These are phyloP conservation scores for Penicillium sp. DNA, from an alignment of 2,329 filamentous ascomycete species.

Conservation along the genomic window DNA sequence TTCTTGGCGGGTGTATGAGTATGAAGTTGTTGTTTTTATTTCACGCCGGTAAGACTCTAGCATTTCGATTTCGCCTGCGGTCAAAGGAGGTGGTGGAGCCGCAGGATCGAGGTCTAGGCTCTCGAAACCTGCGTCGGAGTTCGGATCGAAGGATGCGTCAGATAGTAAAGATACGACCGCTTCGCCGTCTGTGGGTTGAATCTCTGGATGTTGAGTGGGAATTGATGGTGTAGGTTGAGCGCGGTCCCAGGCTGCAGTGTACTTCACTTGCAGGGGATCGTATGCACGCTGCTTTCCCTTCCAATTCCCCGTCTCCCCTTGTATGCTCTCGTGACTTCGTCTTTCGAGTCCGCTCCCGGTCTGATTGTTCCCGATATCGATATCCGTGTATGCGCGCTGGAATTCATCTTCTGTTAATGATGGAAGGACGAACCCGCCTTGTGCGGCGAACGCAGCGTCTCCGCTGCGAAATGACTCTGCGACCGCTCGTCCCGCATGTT, in stretches of 20 bases:
- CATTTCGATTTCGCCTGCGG: slow-evolving; percentile 24
- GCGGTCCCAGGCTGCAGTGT: slow-evolving; percentile 23
- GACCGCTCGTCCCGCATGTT: background rate
- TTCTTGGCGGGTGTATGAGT: background rate
- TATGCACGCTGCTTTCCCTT: slow-evolving; percentile 20
- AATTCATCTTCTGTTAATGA: slow-evolving; percentile 21
- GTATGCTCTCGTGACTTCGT: slow-evolving; percentile 5
- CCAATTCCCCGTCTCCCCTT: slow-evolving; percentile 14
- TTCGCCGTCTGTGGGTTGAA: slow-evolving; percentile 34
- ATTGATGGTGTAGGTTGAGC: slow-evolving; percentile 3
- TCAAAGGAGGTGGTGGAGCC: slow-evolving; percentile 18
- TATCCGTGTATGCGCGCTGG: slow-evolving; percentile 7
- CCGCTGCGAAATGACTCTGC: slow-evolving; percentile 7
- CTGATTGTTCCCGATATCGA: background rate
- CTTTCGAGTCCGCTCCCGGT: background rate
- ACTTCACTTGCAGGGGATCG: slow-evolving; percentile 11
- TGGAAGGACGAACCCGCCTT: slow-evolving; percentile 10
- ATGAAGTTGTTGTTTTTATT: background rate
- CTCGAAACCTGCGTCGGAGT: slow-evolving; percentile 5
- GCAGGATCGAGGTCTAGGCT: slow-evolving; percentile 18
- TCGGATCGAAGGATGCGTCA: slow-evolving; percentile 27
- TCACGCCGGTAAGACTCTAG: slow-evolving; percentile 31
- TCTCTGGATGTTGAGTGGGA: background rate
- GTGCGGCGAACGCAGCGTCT: background rate
- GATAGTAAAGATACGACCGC: slow-evolving; percentile 41